Evolutionary conservation across 2,329 filamentous ascomycete genomes (phyloP), one percentile per base, ranked within the genome.

Genomic region (Pseudopithomyces chartarum): DNA sequence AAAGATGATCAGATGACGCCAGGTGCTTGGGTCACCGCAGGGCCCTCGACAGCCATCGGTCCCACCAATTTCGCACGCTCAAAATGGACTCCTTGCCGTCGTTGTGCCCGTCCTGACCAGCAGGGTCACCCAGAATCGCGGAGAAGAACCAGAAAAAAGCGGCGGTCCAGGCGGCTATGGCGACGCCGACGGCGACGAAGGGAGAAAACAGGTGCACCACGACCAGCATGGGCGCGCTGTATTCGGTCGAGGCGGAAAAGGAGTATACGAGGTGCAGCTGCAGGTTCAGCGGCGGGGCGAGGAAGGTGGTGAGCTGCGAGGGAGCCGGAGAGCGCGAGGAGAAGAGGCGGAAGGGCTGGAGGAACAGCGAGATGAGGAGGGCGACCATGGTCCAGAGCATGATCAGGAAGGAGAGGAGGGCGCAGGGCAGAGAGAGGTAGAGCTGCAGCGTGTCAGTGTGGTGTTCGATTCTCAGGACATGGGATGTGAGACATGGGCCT

Each of bases 81-180:
- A 88, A 73, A 3, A 87, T 85, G 12, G 84, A 83, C 20, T 84
- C 83, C 52, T 81, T 78, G 12, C 86, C 86, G 61, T 88, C 86
- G 59, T 88, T 86, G 60, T 82, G 81, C 23, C 82, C 81, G 63
- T 84, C 82, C 29, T 81, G 82, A 39, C 83, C 83, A 53, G 85
- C 84, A 29, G 86, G 86, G 70, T 88, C 86, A 4, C 86, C 86
- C 47, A 88, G 75, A 11, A 87, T 83, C 64, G 81, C 81, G 22
- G 84, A 80, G 65, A 85, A 86, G 50, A 86, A 74, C 86, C 85
- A 88, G 74, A 87, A 88, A 19, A 79, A 82, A 1, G 84, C 85
- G 0, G 84, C 80, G 0, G 83, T 81, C 85, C 85, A 88, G 6
- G 82, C 80, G 1, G 82, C 81, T 13, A 86, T 69, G 19, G 85